Base-by-base conservation (phyloP, 805 yeast species). In the Metschnikowia reukaufii region DNA sequence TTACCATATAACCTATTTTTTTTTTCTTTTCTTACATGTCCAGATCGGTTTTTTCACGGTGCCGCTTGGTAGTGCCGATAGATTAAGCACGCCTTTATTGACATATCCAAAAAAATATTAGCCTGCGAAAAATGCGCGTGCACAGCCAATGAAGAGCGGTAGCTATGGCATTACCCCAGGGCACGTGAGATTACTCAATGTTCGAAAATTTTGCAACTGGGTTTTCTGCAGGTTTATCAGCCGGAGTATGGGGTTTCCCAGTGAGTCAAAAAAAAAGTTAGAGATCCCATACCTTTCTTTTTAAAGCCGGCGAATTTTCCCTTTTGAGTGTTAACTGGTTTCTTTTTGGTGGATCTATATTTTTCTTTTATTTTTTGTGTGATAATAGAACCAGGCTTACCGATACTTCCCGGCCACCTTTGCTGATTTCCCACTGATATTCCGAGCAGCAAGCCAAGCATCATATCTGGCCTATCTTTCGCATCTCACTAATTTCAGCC, bases 121-220 rank as follows among this genome's bases (percentile, higher is more conserved):
- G n/a, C n/a, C n/a, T n/a, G n/a, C n/a, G n/a, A n/a, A n/a, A n/a
- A 25, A 25, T 25, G 29, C 29, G 29, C 8, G 29, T 35, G 16
- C 34, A 36, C 33, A 45, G 52, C 59, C 59, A 55, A 55, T 55
- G 37, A 37, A 32, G 39, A 17, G 35, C 32, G 30, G 32, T 27
- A 32, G 43, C 51, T 17, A 47, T 49, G 29, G 20, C 39, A 55
- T 55, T 51, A 55, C 47, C 40, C 27, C 18, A 9, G 35, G 25
- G 47, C 59, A 55, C 59, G 59, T 55, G 59, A 49, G 59, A 55
- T 55, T 42, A 49, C 59, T 53, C 57, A 54, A 55, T 53, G 27
- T 23, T 45, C 46, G 46, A 35, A 53, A 52, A 48, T 42, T 45
- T 52, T 50, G 54, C 56, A 48, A 40, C 56, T 42, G 43, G 15